These are phyloP conservation scores for Cryptosporidium parvum DNA, from an alignment of 169 alveolate genomes.

Conservation along the genomic window DNA sequence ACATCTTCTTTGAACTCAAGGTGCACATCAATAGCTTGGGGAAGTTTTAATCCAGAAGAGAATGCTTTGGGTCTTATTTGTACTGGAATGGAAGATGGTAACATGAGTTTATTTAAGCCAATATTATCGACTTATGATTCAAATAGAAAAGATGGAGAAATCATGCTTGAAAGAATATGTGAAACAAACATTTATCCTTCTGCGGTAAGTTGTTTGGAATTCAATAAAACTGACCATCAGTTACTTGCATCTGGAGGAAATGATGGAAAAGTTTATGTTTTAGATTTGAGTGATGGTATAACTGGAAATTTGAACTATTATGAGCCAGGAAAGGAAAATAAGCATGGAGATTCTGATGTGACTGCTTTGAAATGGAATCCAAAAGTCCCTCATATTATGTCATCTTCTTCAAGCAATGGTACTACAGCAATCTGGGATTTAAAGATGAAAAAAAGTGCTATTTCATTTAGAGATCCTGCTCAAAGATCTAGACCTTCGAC, in stretches of 20 bases:
- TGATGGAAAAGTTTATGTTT: conserved; percentile 80
- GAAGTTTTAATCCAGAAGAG: conserved; percentile 9
- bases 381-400: conserved; percentile 86
- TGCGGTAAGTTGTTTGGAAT: conserved; percentile 78
- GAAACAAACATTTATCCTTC: conserved; percentile 75
- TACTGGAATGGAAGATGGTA: conserved; percentile 72
- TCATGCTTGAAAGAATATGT: conserved; percentile 31
- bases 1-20: conserved; percentile 28
- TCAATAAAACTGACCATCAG: conserved; percentile 77
- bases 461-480: conserved; percentile 86
- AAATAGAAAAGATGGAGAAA: neutral
- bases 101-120: conserved; percentile 32
- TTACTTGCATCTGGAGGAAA: conserved; percentile 82
- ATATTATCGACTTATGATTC: conserved; percentile 12
- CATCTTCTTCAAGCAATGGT: conserved; percentile 86
- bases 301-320: conserved; percentile 23
- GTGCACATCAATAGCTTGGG: conserved; percentile 75
- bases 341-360: conserved; percentile 79
- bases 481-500: conserved; percentile 86
- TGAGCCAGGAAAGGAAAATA: conserved; percentile 75
- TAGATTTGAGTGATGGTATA: conserved; percentile 78
- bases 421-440: conserved; percentile 87
- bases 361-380: conserved; percentile 84
- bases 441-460: conserved; percentile 86
- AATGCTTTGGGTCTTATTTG: conserved; percentile 46